Percentiles rank a stretch among this genome's conserved stretches.
These are phyloP conservation scores for Podila minutissima DNA, from an alignment of 192 early-diverging fungal genomes.

Conservation along the genomic window DNA sequence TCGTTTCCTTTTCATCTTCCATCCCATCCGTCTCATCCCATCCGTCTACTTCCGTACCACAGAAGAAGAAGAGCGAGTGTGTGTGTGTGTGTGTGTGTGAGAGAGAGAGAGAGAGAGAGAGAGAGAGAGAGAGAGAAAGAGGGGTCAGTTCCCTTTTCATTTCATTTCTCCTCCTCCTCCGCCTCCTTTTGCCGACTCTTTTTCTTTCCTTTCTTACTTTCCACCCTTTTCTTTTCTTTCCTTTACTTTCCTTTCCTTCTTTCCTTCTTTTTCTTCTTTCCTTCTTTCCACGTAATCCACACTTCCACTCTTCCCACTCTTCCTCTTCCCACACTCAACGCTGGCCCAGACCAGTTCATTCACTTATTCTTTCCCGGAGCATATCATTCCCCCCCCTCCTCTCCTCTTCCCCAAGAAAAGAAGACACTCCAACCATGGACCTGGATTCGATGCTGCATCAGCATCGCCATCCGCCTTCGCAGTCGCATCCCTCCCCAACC, in stretches of 20 bases:
- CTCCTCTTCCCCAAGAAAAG: no score
- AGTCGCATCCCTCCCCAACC: not conserved
- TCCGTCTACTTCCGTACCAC: no score
- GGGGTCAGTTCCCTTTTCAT: not conserved
- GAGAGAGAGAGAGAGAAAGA: no score
- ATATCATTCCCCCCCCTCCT: no score
- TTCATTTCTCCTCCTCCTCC: not conserved
- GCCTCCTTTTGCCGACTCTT: no score
- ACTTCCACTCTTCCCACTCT: not conserved
- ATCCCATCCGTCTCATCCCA: no score
- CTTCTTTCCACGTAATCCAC: not conserved
- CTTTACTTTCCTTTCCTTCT: not conserved
- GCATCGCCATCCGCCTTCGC: not conserved
- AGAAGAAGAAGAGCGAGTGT: no score
- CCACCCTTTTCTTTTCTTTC: not conserved
- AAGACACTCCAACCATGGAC: not conserved
- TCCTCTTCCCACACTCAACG: not conserved
- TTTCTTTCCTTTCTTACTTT: not conserved
- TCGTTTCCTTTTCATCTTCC: no score
- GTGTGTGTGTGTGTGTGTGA: no score
- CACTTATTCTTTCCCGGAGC: no score
- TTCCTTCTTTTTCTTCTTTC: not conserved
- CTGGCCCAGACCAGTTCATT: no score
- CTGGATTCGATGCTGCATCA: constrained; percentile 2
- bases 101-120: no score